Evolutionary conservation across 2,329 filamentous ascomycete genomes (phyloP).

Genomic region (Alternaria rosae): DNA sequence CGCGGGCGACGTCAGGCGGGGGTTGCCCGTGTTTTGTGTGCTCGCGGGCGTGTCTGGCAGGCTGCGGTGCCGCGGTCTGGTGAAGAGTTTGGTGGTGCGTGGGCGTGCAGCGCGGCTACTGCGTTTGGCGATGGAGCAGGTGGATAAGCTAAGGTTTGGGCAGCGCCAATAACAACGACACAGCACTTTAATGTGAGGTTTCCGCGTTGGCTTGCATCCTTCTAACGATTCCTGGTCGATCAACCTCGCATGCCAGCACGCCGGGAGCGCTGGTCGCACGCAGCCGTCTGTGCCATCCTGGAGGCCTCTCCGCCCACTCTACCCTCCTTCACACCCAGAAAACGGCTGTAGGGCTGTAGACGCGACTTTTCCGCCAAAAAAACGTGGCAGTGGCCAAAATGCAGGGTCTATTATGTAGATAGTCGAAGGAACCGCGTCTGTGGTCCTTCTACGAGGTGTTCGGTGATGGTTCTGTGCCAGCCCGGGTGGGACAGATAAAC

Average conservation of each 20-base stretch:
- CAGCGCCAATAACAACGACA: constrained; percentile 4
- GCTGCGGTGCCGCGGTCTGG: neutral
- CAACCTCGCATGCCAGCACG: constrained; percentile 32
- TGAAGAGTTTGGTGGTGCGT: neutral
- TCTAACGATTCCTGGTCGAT: constrained; percentile 34
- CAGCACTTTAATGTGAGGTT: constrained; percentile 17
- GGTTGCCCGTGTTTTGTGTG: neutral
- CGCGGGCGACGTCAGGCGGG: neutral
- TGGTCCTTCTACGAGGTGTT: constrained; percentile 30
- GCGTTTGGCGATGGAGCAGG: constrained; percentile 34
- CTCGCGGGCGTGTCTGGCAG: neutral
- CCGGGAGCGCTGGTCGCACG: constrained; percentile 30
- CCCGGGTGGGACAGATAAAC: constrained; percentile 30
- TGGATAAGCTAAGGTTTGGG: neutral
- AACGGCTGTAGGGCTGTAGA: constrained; percentile 40
- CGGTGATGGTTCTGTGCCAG: constrained; percentile 20
- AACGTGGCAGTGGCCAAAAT: constrained; percentile 35
- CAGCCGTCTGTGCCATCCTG: constrained; percentile 25
- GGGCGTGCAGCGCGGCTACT: constrained; percentile 21
- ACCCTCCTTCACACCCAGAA: constrained; percentile 35
- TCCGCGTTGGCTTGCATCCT: constrained; percentile 30
- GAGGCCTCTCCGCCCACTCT: constrained; percentile 16
- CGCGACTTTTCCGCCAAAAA: constrained; percentile 43
- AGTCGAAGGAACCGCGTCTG: constrained; percentile 38
- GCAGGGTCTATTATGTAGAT: constrained; percentile 32